Evolutionary conservation across 225 moss, liverwort and hornwort species (phyloP).

Genomic region (Neckera pumila): DNA sequence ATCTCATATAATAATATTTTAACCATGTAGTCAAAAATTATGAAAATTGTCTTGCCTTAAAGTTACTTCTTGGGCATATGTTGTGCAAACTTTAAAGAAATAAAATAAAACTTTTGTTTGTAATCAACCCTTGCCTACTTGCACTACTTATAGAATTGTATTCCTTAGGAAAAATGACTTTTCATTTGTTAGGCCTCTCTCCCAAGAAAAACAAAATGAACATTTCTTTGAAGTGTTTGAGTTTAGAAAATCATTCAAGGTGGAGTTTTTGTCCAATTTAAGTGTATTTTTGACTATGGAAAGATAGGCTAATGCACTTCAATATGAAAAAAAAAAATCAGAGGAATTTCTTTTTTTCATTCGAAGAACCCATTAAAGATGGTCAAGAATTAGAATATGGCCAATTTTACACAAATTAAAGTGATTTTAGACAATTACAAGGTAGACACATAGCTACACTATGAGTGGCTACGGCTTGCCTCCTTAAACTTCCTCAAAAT

Average conservation of each 20-base stretch:
- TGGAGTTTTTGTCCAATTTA: background rate
- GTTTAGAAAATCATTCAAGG: background rate
- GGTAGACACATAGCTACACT: background rate
- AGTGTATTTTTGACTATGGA: background rate
- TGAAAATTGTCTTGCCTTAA: no score
- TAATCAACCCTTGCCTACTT: background rate
- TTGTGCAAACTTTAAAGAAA: no score
- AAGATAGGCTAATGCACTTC: background rate
- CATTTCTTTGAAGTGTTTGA: background rate
- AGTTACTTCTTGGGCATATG: no score
- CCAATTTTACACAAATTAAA: background rate
- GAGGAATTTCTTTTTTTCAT: background rate
- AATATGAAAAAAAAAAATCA: background rate
- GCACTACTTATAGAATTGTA: background rate
- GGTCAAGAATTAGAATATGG: rapidly evolving
- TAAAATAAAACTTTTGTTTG: no score
- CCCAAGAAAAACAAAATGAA: background rate
- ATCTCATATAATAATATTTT: no score
- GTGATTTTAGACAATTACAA: background rate
- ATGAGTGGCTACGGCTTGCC: rapidly evolving
- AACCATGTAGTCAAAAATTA: no score
- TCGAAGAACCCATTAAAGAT: rapidly evolving
- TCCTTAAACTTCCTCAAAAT: background rate
- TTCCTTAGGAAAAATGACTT: no score
- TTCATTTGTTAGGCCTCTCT: background rate